A percentile compares a stretch with the other conserved stretches of the same genome.
These are phyloP conservation scores for Emergomyces africanus DNA, from an alignment of 2,329 filamentous ascomycete species.

Conservation along the genomic window DNA sequence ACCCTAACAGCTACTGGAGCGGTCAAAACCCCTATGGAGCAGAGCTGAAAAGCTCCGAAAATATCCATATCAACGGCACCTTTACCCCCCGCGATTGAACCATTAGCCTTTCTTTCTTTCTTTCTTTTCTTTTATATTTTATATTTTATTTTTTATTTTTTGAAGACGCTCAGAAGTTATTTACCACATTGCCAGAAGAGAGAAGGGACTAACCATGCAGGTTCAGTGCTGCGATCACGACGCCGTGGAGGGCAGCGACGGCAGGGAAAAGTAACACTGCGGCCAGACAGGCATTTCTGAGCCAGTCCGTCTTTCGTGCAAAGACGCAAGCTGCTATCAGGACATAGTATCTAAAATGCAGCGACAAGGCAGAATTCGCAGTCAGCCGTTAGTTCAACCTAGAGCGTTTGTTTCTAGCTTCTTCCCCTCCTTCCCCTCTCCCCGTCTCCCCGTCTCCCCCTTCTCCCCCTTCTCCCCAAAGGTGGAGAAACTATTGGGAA, in stretches of 20 bases:
- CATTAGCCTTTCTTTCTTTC: not conserved
- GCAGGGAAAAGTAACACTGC: conserved; percentile 51
- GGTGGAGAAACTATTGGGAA: not conserved
- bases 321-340: conserved; percentile 51
- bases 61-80: conserved; percentile 56
- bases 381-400: not conserved
- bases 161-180: not conserved
- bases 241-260: conserved; percentile 50
- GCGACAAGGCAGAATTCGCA: not conserved
- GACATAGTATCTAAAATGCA: conserved; percentile 44
- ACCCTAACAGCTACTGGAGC: conserved; percentile 50
- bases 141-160: too few relatives aligned
- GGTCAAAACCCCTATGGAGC: conserved; percentile 51
- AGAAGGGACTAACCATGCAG: conserved; percentile 39
- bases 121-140: too few relatives aligned
- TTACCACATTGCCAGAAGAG: too few relatives aligned
- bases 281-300: conserved; percentile 50
- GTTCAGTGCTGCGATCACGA: conserved; percentile 48
- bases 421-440: not conserved
- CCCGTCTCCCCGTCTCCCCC: too few relatives aligned
- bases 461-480: too few relatives aligned
- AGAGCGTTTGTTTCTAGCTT: not conserved
- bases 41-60: conserved; percentile 55
- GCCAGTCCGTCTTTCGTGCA: conserved; percentile 49
- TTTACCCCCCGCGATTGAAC: conserved; percentile 21